These are phyloP conservation scores for Leishmania lainsoni DNA, from an alignment of 208 protist species.

Conservation along the genomic window DNA sequence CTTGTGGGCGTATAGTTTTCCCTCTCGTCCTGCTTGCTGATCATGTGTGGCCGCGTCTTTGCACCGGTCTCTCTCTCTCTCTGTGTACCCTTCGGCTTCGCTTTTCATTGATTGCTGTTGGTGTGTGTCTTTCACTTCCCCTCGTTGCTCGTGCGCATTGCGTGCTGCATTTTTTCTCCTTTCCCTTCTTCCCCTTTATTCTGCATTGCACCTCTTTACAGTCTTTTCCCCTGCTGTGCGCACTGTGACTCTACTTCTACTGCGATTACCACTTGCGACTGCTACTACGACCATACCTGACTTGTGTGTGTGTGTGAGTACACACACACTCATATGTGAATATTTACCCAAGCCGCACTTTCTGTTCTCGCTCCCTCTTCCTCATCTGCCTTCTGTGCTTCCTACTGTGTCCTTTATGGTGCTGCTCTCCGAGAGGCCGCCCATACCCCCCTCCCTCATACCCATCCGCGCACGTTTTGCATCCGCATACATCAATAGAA, in stretches of 20 bases:
- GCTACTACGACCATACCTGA: not conserved
- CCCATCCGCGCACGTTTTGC: not conserved
- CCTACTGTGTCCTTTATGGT: not conserved
- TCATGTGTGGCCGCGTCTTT: not conserved
- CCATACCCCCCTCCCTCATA: not conserved
- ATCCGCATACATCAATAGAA: not conserved
- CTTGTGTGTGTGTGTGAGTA: not conserved
- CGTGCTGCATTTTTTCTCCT: not conserved
- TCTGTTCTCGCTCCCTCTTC: not conserved
- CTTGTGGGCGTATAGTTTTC: not conserved
- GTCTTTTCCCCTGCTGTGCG: not conserved
- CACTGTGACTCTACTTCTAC: not conserved
- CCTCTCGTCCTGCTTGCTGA: not conserved
- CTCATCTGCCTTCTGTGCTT: not conserved
- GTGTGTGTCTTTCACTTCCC: not conserved
- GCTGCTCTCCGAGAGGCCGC: not conserved
- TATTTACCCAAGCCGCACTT: slow-evolving; percentile 1
- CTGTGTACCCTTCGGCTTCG: not conserved
- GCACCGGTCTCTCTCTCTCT: not conserved
- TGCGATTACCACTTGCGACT: not conserved
- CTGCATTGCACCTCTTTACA: not conserved
- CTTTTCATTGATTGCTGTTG: not conserved
- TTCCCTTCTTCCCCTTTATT: not conserved
- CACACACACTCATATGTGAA: not conserved
- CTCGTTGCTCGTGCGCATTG: not conserved